phyloP scores from a whole-genome alignment of 2,329 filamentous ascomycete genomes.

The Thyridium curvatum region DNA sequence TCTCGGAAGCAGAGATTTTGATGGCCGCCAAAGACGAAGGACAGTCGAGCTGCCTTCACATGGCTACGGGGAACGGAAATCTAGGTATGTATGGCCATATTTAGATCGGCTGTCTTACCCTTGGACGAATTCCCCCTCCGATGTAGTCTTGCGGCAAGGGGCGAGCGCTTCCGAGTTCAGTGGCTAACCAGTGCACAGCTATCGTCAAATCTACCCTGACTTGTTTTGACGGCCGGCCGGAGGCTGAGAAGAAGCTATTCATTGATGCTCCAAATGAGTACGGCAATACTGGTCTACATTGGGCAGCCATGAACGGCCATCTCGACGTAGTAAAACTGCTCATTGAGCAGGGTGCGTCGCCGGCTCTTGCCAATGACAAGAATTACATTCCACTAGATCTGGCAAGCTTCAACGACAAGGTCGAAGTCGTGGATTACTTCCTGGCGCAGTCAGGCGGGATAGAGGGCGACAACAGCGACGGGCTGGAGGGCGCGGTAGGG shows the following conservation, averaged over 20 bases:
- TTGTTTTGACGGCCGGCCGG: constrained; percentile 32
- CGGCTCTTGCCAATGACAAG: constrained; percentile 72
- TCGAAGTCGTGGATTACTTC: constrained; percentile 57
- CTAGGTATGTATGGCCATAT: constrained; percentile 51
- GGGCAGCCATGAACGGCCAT: constrained; percentile 87
- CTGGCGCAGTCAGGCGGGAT: constrained; percentile 39
- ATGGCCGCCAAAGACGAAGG: constrained; percentile 64
- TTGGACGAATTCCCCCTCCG: background rate
- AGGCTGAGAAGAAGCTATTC: constrained; percentile 39
- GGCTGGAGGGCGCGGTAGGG: constrained; percentile 29
- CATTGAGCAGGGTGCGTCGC: constrained; percentile 69
- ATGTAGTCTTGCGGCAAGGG: constrained; percentile 1
- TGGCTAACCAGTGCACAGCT: constrained; percentile 20
- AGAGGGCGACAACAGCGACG: constrained; percentile 35
- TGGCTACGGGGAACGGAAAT: constrained; percentile 88
- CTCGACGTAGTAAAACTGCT: constrained; percentile 73
- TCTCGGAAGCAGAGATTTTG: constrained; percentile 57
- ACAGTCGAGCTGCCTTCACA: constrained; percentile 81
- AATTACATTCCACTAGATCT: constrained; percentile 77
- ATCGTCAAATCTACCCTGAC: constrained; percentile 36
- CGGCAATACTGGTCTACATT: constrained; percentile 89
- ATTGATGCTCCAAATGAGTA: constrained; percentile 68
- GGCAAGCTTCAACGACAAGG: constrained; percentile 64
- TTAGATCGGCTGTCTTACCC: no score
- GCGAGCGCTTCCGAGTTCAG: background rate